Percentiles rank a stretch among this genome's conserved stretches.
These are phyloP conservation scores for Mortierella polycephala DNA, from an alignment of 371 early-diverging fungal species.

Conservation along the genomic window DNA sequence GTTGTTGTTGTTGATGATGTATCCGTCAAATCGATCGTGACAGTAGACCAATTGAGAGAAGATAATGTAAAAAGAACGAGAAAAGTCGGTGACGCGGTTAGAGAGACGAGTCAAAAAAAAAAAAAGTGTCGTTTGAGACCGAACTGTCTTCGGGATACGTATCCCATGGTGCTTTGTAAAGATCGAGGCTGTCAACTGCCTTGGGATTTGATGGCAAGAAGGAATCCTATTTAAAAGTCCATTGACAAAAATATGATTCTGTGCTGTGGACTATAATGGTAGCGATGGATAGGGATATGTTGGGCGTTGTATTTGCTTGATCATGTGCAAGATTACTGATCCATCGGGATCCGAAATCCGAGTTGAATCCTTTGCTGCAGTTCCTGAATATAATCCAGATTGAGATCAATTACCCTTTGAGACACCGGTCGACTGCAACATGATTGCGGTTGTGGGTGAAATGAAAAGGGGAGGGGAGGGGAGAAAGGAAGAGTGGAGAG, in stretches of 20 bases:
- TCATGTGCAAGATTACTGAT: too few species aligned
- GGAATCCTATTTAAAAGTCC: too few species aligned
- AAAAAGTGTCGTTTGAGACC: too few species aligned
- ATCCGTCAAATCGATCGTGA: neutral
- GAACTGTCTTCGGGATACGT: too few species aligned
- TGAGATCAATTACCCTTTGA: conserved; percentile 17
- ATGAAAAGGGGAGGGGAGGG: conserved; percentile 1
- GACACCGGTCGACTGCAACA: conserved; percentile 16
- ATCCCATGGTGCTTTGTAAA: too few species aligned
- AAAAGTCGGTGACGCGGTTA: neutral
- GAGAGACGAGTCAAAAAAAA: neutral
- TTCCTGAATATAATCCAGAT: too few species aligned
- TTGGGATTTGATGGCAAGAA: too few species aligned
- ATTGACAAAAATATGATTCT: too few species aligned
- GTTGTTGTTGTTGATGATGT: neutral
- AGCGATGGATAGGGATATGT: too few species aligned
- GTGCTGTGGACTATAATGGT: too few species aligned
- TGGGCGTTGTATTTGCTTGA: too few species aligned
- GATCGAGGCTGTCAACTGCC: too few species aligned
- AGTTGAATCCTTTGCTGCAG: neutral
- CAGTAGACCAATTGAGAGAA: neutral
- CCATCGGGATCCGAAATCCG: neutral
- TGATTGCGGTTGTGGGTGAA: conserved; percentile 6
- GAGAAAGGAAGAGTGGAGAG: neutral
- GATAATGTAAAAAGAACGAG: neutral